These are phyloP conservation scores for Stachybotrys echinatus DNA, from an alignment of 2,329 filamentous ascomycete genomes.

Conservation along the genomic window DNA sequence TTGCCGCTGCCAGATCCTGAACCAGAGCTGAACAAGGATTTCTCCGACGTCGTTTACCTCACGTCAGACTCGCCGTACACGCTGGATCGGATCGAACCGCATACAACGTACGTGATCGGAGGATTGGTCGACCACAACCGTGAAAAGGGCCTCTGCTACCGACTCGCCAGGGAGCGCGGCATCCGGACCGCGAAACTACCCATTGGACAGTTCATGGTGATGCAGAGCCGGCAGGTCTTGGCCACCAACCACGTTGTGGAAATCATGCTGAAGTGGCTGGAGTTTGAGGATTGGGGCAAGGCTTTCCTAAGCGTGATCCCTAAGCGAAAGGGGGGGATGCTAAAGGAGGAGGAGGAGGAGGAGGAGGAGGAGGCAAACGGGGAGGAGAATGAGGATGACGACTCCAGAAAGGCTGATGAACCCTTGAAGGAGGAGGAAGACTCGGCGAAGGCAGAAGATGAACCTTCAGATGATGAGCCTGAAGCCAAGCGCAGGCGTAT, in stretches of 20 bases:
- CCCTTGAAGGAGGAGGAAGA: conserved; percentile 3
- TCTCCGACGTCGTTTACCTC: conserved; percentile 68
- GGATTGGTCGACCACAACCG: conserved; percentile 95
- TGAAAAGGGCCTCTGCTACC: conserved; percentile 91
- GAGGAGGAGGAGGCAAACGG: conserved; percentile 8
- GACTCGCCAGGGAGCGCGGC: conserved; percentile 65
- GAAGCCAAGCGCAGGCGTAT: not conserved
- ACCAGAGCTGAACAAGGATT: conserved; percentile 23
- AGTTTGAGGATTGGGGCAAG: conserved; percentile 83
- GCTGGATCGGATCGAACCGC: conserved; percentile 75
- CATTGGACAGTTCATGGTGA: conserved; percentile 91
- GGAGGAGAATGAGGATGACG: conserved; percentile 12
- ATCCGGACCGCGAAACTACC: conserved; percentile 87
- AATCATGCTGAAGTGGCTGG: conserved; percentile 92
- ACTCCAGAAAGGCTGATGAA: conserved; percentile 13
- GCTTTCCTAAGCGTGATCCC: conserved; percentile 88
- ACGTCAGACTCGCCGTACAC: conserved; percentile 87
- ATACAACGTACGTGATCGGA: conserved; percentile 88
- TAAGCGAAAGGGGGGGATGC: conserved; percentile 75
- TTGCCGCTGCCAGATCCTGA: conserved; percentile 27
- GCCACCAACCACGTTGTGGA: conserved; percentile 95
- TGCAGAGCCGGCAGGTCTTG: conserved; percentile 80
- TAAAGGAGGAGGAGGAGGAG: conserved; percentile 41
- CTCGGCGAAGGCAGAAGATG: not conserved
- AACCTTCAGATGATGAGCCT: not conserved